A percentile compares a stretch with the other conserved stretches of the same genome.
Conservation (phyloP, 305 asterid species). For the Andrographis paniculata region DNA sequence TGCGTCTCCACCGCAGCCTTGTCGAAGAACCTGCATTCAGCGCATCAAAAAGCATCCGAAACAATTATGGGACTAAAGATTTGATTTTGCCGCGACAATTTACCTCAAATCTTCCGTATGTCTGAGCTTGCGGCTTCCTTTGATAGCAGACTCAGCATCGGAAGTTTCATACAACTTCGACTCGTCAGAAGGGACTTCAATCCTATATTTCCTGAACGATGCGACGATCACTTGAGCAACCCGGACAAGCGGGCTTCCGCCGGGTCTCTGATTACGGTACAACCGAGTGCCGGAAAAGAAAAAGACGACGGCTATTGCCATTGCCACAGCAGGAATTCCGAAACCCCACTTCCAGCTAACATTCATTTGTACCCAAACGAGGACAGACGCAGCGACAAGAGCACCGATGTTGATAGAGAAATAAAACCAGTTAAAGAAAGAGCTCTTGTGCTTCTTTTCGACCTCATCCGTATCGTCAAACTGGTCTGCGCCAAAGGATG, state of each 20-base stretch:
- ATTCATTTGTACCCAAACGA: constrained; percentile 58
- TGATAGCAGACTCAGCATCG: constrained; percentile 49
- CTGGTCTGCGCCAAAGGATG: constrained; percentile 83
- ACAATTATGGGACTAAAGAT: not conserved
- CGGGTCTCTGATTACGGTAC: constrained; percentile 70
- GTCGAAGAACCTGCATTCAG: constrained; percentile 55
- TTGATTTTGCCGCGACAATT: not conserved
- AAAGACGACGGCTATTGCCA: constrained; percentile 67
- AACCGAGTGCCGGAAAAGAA: constrained; percentile 75
- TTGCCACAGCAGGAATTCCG: constrained; percentile 70
- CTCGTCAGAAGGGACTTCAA: constrained; percentile 41
- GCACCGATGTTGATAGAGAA: constrained; percentile 79
- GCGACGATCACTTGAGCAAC: constrained; percentile 63
- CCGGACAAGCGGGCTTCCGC: constrained; percentile 78
- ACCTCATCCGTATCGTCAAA: constrained; percentile 69
- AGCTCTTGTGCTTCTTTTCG: constrained; percentile 52
- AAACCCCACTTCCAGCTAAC: constrained; percentile 92
- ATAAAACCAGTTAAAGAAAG: constrained; percentile 82
- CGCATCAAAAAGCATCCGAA: not conserved
- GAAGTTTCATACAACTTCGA: constrained; percentile 43
- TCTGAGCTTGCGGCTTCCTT: constrained; percentile 70
- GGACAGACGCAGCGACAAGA: constrained; percentile 57
- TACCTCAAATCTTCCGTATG: constrained; percentile 57
- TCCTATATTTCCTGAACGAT: constrained; percentile 38
- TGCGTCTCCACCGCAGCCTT: constrained; percentile 66